Evolutionary conservation across 768 basidiomycete species (phyloP), one percentile per base, ranked within the genome.

Genomic region (Gloeopeniophorella convolvens): DNA sequence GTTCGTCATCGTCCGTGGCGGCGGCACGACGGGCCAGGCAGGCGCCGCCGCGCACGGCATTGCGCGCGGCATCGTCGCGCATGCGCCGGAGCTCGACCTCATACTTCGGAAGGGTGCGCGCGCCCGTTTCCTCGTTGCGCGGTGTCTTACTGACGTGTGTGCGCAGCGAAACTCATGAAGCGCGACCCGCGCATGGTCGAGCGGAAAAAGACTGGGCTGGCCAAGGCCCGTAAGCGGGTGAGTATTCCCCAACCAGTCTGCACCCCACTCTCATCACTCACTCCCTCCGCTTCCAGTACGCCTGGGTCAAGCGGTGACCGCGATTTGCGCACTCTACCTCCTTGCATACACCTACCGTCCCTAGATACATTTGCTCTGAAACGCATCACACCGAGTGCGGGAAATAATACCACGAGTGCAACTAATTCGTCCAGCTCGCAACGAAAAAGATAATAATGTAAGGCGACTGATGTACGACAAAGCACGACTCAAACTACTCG

Each of bases 141-240:
- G 26, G 6, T 6, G 34, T 40, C 52, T 55, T 41, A 55, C 50
- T 55, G 0, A n/a, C n/a, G n/a, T n/a, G n/a, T n/a, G n/a, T n/a
- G n/a, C n/a, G n/a, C 63, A 96, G 94, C 89, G 51, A 85, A 90
- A 72, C 71, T 94, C 40, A 68, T 91, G 50, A 80, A 82, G 65
- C 82, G 94, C 60, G 95, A 99, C 73, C 91, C 93, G 39, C 85
- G 96, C 68, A 89, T 95, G 89, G 94, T 96, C 26, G 95, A 99
- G 70, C 78, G 95, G 60, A 99, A 99, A 73, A 99, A 99, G 78
- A 89, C 95, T 13, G 90, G 90, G 50, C 67, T 81, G 61, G 80
- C 86, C 52, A 96, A 96, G 73, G 92, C 95, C 52, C 82, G 94
- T 68, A 93, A 94, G 71, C 77, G 77, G 71, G 91, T 93, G 67